phyloP scores from a whole-genome alignment of 257 asterid species.

The Petunia axillaris region DNA sequence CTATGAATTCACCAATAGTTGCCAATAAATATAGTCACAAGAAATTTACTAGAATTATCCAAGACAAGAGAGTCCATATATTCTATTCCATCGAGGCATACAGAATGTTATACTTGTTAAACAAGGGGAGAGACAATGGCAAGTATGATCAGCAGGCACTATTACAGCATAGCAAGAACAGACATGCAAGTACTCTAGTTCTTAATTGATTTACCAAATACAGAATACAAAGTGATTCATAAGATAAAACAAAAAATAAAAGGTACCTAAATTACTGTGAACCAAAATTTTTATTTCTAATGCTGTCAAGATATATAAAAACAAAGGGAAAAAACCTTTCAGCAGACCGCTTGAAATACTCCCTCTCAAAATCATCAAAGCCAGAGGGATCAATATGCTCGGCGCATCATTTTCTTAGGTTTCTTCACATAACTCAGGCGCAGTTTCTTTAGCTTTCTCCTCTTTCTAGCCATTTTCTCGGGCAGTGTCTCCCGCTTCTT shows the following conservation, averaged over 20 bases:
- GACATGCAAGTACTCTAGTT: background rate
- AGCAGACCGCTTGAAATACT: background rate
- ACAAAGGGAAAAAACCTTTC: background rate
- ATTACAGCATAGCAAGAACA: background rate
- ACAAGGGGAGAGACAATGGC: too few species aligned
- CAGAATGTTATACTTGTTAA: too few species aligned
- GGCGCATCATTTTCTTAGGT: constrained; percentile 67
- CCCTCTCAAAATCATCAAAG: background rate
- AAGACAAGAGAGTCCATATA: too few species aligned
- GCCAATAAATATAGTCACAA: too few species aligned
- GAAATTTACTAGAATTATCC: too few species aligned
- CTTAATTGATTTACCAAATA: background rate
- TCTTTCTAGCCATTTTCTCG: constrained; percentile 97
- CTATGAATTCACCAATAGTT: too few species aligned
- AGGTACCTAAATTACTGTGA: background rate
- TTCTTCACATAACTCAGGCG: constrained; percentile 88
- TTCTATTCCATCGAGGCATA: too few species aligned
- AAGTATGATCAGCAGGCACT: background rate
- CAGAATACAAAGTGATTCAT: constrained; percentile 9
- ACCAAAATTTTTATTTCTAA: background rate
- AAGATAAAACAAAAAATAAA: background rate
- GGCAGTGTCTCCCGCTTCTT: constrained; percentile 87
- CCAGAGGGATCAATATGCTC: constrained; percentile 48
- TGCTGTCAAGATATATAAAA: background rate
- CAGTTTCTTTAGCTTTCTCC: constrained; percentile 67